Percentiles rank a stretch among this genome's conserved stretches.
Conservation (phyloP, 1,139 yeast species). For the Magnusiomyces tetraspermus region DNA sequence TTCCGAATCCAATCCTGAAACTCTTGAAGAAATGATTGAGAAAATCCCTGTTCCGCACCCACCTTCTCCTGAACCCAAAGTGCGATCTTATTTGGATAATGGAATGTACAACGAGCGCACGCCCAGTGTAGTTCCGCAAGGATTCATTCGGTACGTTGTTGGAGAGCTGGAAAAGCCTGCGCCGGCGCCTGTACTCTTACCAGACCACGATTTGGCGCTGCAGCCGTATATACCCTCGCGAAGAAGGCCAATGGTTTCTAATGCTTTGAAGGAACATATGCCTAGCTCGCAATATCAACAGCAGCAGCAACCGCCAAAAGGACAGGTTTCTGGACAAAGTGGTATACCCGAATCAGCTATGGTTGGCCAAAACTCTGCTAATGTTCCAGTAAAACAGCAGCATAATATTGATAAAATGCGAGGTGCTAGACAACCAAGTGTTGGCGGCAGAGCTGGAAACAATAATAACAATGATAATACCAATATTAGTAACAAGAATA, state of each 20-base stretch:
- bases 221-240: constrained; percentile 3
- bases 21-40: constrained; percentile 2
- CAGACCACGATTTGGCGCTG: constrained; percentile 17
- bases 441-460: no score
- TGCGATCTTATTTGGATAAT: constrained; percentile 8
- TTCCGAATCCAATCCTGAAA: constrained; percentile 4
- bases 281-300: background rate
- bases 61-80: constrained; percentile 15
- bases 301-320: constrained; percentile 1
- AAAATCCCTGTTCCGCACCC: constrained; percentile 12
- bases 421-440: no score
- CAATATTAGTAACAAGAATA: no score
- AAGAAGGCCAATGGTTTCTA: constrained; percentile 1
- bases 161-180: constrained; percentile 23
- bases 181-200: constrained; percentile 19
- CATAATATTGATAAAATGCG: no score
- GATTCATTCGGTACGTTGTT: constrained; percentile 16
- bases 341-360: no score
- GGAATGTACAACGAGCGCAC: constrained; percentile 10
- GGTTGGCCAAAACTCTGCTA: no score
- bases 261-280: constrained; percentile 6
- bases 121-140: constrained; percentile 11
- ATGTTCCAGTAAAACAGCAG: no score
- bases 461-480: no score
- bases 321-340: no score